Base-by-base conservation (phyloP, 1,284 basidiomycete genomes). In the Chiua sp. region DNA sequence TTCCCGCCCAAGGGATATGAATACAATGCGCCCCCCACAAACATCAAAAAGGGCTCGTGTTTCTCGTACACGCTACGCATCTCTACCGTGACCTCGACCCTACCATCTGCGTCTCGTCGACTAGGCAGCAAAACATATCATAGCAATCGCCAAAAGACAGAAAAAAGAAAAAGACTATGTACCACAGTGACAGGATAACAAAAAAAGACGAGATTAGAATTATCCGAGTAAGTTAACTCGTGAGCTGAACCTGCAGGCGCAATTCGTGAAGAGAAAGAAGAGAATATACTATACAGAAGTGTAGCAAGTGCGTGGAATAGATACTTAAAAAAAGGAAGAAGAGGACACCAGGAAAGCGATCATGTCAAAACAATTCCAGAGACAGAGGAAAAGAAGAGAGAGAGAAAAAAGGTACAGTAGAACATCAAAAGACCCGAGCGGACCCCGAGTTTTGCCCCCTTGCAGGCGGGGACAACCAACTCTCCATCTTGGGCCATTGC, bases 401-500 rank as follows among this genome's bases (percentile, higher is more conserved):
- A 48, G 15, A 26, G 39, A 37, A 22, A 53, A 39, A 51, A 54
- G 5, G 60, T 51, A 30, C 48, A 54, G 53, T 58, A 48, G 59
- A n/a, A 46, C 46, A 4, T 75, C 64, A 75, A 63, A 73, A 67
- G 47, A 75, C 65, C 59, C 72, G 60, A 42, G 72, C 51, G 11
- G 71, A 73, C 33, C 71, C 70, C 37, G 74, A 72, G 54, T 50
- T 75, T 53, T 75, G 71, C 7, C 74, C 71, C 37, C 74, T 63
- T 18, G 71, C 53, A 46, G 72, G 62, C 32, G 72, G 65, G 23
- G 71, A 63, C 55, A 72, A 39, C 72, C 71, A 75, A 48, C 55
- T 74, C 63, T 73, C 71, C 74, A 74, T 71, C 68, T 75, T 74
- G 55, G 72, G 73, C 72, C 71, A 72, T 47, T 69, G 71, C 47